These are phyloP conservation scores for Leptoxyphium fumago DNA, from an alignment of 2,329 filamentous ascomycete genomes.

Conservation along the genomic window DNA sequence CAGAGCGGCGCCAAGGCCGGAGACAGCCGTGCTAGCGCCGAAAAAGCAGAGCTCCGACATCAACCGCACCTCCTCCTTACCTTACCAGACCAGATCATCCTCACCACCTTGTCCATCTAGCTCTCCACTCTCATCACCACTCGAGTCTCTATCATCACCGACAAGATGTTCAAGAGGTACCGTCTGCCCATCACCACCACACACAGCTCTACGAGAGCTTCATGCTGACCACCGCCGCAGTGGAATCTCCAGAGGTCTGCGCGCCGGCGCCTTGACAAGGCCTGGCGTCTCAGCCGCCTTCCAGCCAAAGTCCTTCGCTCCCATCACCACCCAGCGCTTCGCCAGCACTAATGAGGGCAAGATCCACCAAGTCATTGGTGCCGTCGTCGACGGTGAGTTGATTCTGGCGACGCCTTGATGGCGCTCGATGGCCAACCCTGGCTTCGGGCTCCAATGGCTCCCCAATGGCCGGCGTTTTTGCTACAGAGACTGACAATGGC, in stretches of 20 bases:
- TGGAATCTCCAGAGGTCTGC: constrained; percentile 51
- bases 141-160: constrained; percentile 35
- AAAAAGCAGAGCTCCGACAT: neutral
- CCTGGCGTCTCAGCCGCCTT: constrained; percentile 42
- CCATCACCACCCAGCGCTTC: constrained; percentile 45
- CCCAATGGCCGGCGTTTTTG: neutral
- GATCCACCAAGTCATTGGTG: constrained; percentile 82
- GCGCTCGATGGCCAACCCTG: neutral
- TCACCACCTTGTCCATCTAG: constrained; percentile 1
- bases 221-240: constrained; percentile 32
- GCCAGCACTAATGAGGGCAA: constrained; percentile 50
- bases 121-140: constrained; percentile 8
- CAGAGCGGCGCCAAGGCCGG: neutral
- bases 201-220: constrained; percentile 2
- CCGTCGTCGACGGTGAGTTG: constrained; percentile 88
- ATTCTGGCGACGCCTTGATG: neutral
- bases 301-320: constrained; percentile 42
- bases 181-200: constrained; percentile 9
- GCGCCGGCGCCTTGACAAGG: constrained; percentile 44
- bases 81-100: neutral
- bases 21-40: neutral
- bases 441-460: neutral
- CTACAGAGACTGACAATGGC: constrained; percentile 10
- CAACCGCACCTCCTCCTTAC: neutral
- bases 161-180: constrained; percentile 75